These are phyloP conservation scores for Aphanomyces astaci DNA, from an alignment of 352 stramenopile genomes.

Conservation along the genomic window DNA sequence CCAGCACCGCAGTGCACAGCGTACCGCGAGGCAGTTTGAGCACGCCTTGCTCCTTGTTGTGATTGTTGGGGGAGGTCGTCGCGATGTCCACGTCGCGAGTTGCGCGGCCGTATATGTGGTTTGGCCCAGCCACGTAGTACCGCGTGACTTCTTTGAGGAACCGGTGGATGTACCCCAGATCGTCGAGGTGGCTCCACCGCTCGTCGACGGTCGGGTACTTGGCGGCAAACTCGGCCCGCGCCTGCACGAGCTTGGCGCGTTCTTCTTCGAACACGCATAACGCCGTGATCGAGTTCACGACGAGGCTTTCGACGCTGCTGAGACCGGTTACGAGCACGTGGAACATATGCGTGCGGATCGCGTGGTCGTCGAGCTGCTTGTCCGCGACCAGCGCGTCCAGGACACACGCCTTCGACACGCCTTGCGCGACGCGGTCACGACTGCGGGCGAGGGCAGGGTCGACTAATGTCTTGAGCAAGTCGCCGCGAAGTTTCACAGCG, in stretches of 20 bases:
- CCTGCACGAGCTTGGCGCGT: not conserved
- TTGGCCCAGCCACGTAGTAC: slow-evolving; percentile 11
- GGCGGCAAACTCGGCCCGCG: not conserved
- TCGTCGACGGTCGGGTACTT: slow-evolving; percentile 8
- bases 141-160: slow-evolving; percentile 19
- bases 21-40: not conserved
- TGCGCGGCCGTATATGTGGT: slow-evolving; percentile 8
- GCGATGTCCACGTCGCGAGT: not conserved
- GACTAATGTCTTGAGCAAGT: not conserved
- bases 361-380: not conserved
- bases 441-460: not conserved
- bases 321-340: slow-evolving; percentile 2
- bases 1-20: not conserved
- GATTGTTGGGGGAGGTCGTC: not conserved
- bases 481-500: not conserved
- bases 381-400: slow-evolving; percentile 1
- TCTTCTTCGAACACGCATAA: not conserved
- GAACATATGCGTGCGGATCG: slow-evolving; percentile 8
- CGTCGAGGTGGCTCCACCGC: slow-evolving; percentile 7
- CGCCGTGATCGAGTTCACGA: slow-evolving; percentile 20
- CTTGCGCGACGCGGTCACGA: not conserved
- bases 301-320: not conserved
- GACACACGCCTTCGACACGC: not conserved
- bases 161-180: slow-evolving; percentile 11
- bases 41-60: not conserved